phyloP scores from a whole-genome alignment of 805 yeast genomes.

The Lachancea meyersii region DNA sequence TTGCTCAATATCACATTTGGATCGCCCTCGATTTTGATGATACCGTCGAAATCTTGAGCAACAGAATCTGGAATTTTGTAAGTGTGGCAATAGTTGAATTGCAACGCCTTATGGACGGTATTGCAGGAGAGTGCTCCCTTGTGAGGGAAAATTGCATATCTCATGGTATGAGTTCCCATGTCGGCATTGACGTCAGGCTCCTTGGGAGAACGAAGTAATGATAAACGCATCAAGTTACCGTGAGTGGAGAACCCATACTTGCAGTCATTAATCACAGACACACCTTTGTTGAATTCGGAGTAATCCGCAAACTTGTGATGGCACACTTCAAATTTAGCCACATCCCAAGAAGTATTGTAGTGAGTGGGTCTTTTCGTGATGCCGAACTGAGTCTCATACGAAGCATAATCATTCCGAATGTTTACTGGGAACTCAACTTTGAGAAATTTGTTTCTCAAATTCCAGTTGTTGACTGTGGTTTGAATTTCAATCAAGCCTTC shows the following conservation, averaged over 20 bases:
- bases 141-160: conserved; percentile 83
- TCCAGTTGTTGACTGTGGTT: conserved; percentile 68
- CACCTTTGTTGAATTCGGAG: conserved; percentile 83
- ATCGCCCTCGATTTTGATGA: conserved; percentile 42
- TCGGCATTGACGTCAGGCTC: conserved; percentile 94
- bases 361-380: conserved; percentile 88
- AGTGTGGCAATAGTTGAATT: conserved; percentile 56
- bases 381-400: conserved; percentile 93
- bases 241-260: conserved; percentile 92
- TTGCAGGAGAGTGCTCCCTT: conserved; percentile 54
- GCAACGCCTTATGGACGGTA: conserved; percentile 69
- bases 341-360: conserved; percentile 92
- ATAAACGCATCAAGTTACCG: conserved; percentile 85
- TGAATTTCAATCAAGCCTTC: conserved; percentile 44
- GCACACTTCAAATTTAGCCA: conserved; percentile 93
- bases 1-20: conserved; percentile 62
- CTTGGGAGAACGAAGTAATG: conserved; percentile 84
- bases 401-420: conserved; percentile 66
- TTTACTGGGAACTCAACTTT: conserved; percentile 95
- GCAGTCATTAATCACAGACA: conserved; percentile 71
- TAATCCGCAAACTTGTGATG: conserved; percentile 91
- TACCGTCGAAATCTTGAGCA: conserved; percentile 20
- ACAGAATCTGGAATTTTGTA: conserved; percentile 18
- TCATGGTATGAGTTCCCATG: conserved; percentile 79
- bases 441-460: conserved; percentile 78